Conservation (phyloP, 2,329 filamentous ascomycete species). For the Nothophoma quercina region DNA sequence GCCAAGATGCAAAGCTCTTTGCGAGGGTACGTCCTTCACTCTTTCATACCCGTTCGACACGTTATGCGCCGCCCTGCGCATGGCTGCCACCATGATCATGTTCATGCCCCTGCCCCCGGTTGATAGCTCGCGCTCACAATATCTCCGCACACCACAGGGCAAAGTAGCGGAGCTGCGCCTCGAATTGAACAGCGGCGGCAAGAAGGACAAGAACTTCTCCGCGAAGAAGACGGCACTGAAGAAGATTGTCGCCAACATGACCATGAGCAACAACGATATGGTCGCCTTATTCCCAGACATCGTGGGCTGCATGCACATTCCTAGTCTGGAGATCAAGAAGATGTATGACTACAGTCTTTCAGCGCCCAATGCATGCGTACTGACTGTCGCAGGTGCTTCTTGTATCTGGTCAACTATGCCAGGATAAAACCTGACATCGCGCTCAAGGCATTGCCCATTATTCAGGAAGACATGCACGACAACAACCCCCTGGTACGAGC, state of each 20-base stretch:
- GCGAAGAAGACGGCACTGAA: constrained; percentile 98
- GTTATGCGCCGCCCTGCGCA: background rate
- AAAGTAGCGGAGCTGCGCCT: constrained; percentile 97
- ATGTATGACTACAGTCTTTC: constrained; percentile 69
- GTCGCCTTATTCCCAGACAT: constrained; percentile 95
- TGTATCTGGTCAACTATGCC: constrained; percentile 97
- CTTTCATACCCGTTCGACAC: background rate
- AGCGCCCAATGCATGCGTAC: constrained; percentile 13
- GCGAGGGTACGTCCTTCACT: constrained; percentile 76
- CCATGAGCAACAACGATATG: constrained; percentile 99
- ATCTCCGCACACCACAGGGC: constrained; percentile 71
- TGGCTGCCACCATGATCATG: constrained; percentile 40
- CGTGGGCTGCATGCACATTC: constrained; percentile 92
- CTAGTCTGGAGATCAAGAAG: constrained; percentile 98
- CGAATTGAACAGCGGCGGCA: constrained; percentile 91
- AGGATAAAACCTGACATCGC: constrained; percentile 93
- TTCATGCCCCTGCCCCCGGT: constrained; percentile 48
- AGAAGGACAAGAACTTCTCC: constrained; percentile 97
- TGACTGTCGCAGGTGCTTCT: constrained; percentile 78
- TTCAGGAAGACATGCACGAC: constrained; percentile 94
- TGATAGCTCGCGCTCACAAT: constrained; percentile 60
- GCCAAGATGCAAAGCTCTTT: constrained; percentile 99
- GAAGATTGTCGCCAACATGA: constrained; percentile 99
- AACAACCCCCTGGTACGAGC: constrained; percentile 90
- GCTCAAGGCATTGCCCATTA: constrained; percentile 86